These are phyloP conservation scores for Wickerhamiella qilinensis DNA, from an alignment of 805 yeast species.

Conservation along the genomic window DNA sequence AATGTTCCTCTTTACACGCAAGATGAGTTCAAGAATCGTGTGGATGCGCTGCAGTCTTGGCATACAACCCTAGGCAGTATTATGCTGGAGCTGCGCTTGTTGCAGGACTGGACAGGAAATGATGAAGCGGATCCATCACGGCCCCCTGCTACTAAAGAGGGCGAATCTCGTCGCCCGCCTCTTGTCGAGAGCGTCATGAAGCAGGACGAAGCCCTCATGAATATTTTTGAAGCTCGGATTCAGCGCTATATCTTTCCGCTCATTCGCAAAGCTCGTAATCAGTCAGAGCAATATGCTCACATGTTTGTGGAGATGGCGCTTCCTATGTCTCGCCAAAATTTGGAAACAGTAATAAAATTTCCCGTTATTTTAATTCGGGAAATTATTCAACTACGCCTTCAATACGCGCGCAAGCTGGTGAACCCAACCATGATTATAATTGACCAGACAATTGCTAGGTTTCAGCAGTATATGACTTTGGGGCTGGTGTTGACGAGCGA, in stretches of 20 bases:
- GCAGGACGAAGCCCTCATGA: constrained; percentile 28
- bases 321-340: constrained; percentile 41
- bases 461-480: constrained; percentile 56
- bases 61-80: constrained; percentile 56
- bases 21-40: constrained; percentile 43
- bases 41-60: constrained; percentile 79
- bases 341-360: constrained; percentile 51
- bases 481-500: constrained; percentile 63
- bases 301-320: constrained; percentile 47
- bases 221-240: constrained; percentile 53
- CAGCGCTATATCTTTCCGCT: constrained; percentile 61
- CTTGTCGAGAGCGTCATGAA: constrained; percentile 74
- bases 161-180: constrained; percentile 31
- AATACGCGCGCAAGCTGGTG: constrained; percentile 59
- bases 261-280: constrained; percentile 63
- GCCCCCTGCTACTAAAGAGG: constrained; percentile 22
- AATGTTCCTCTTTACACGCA: constrained; percentile 61
- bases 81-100: constrained; percentile 38
- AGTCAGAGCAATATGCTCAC: constrained; percentile 45
- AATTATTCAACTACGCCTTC: constrained; percentile 53
- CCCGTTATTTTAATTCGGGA: constrained; percentile 72
- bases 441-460: constrained; percentile 82
- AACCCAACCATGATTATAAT: constrained; percentile 92
- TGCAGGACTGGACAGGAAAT: constrained; percentile 73
- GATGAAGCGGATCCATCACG: constrained; percentile 50